Percentiles rank a stretch among this genome's conserved stretches.
These are phyloP conservation scores for Iberis amara DNA, from an alignment of 441 rosid genomes.

Conservation along the genomic window DNA sequence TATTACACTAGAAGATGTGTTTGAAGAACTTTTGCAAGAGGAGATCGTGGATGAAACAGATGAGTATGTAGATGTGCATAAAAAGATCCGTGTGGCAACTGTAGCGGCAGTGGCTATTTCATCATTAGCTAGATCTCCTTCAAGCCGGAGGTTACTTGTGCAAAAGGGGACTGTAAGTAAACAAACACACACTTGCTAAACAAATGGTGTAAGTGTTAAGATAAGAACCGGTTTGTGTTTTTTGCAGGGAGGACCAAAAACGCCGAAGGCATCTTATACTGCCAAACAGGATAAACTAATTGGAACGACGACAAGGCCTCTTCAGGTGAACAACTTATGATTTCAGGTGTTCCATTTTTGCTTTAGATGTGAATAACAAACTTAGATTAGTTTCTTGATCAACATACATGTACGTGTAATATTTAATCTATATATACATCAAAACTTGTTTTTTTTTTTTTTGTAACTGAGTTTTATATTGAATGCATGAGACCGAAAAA, in stretches of 20 bases:
- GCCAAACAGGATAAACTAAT: conserved; percentile 4
- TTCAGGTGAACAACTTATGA: background rate
- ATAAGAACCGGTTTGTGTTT: conserved; percentile 11
- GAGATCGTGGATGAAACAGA: conserved; percentile 80
- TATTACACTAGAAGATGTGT: conserved; percentile 69
- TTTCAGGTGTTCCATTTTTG: too few species aligned
- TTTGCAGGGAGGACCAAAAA: conserved; percentile 26
- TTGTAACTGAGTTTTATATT: too few species aligned
- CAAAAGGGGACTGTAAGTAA: conserved; percentile 46
- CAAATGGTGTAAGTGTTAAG: background rate
- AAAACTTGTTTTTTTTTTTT: too few species aligned
- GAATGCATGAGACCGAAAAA: too few species aligned
- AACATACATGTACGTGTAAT: too few species aligned
- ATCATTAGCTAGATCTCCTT: conserved; percentile 52
- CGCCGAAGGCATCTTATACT: conserved; percentile 22
- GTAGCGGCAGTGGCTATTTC: conserved; percentile 54
- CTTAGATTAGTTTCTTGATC: too few species aligned
- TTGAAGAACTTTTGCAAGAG: conserved; percentile 73
- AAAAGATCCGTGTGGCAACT: conserved; percentile 59
- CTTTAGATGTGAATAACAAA: too few species aligned
- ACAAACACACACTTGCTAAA: background rate
- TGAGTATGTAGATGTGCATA: conserved; percentile 66
- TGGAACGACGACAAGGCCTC: too few species aligned
- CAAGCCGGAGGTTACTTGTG: conserved; percentile 39
- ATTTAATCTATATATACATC: too few species aligned